Base-by-base conservation (phyloP, 306 rosid genomes). In the Vachellia collinsii region DNA sequence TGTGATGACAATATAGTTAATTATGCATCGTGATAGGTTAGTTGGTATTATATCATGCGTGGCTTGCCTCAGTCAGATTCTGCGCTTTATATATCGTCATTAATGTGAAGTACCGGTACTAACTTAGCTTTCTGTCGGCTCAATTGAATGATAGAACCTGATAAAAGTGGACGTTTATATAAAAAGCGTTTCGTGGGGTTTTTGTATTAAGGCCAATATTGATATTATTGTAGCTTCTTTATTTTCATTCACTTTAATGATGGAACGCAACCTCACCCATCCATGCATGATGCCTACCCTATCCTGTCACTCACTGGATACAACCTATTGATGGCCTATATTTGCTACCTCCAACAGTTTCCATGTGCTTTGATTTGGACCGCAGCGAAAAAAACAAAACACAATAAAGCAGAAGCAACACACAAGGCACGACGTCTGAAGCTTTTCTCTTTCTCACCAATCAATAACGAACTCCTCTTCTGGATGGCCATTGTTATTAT, bases 281-380 rank as follows among this genome's bases (percentile, higher is more conserved):
- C 4, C 34, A 22, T 77, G 68, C 68, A 38, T 63, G 81, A 48
- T 77, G 11, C 84, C 59, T 65, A 58, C 42, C 85, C 85, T 88
- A 80, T 86, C 92, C 79, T 80, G 83, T 85, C 84, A 74, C 73
- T 25, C 70, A 67, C 50, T 53, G 80, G 83, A 83, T 81, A n/a
- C n/a, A 79, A 83, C 82, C 41, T 68, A 62, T 79, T 68, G 42
- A 50, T 23, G 82, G 77, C 71, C 80, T 19, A 17, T 51, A 51
- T 17, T 17, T 14, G 23, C 20, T 51, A 19, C 7, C 81, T 63
- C 70, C 17, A 38, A 7, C 10, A 71, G 12, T 38, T 41, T 3
- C 82, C 86, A 70, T 74, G 88, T 77, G 73, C 64, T 34, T 34
- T 51, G 25, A 50, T 29, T 29, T 29, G 34, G 2, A 13, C 46